These are phyloP conservation scores for Yamadazyma taylorii DNA, from an alignment of 1,139 yeast species.

Conservation along the genomic window DNA sequence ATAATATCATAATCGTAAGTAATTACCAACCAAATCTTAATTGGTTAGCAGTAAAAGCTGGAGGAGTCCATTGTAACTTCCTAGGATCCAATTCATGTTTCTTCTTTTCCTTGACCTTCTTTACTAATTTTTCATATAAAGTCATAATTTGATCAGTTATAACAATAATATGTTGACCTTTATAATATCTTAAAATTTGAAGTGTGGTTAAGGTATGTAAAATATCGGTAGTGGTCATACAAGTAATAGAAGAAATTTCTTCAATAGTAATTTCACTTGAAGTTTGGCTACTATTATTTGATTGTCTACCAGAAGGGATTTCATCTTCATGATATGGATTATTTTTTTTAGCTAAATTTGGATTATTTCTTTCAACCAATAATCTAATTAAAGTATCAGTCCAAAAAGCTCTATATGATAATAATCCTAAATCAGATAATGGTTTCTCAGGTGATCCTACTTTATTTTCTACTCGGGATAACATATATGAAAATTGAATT, in stretches of 20 bases:
- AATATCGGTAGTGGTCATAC: slow-evolving; percentile 97
- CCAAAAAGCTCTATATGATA: slow-evolving; percentile 96
- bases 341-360: slow-evolving; percentile 39
- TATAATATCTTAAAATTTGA: slow-evolving; percentile 86
- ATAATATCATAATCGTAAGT: slow-evolving; percentile 2
- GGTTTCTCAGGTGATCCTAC: slow-evolving; percentile 98
- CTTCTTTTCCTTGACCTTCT: slow-evolving; percentile 58
- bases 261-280: slow-evolving; percentile 81
- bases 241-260: slow-evolving; percentile 79
- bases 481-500: slow-evolving; percentile 89
- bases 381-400: slow-evolving; percentile 81
- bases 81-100: slow-evolving; percentile 75
- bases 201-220: slow-evolving; percentile 89
- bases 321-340: slow-evolving; percentile 33
- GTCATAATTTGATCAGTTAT: slow-evolving; percentile 80
- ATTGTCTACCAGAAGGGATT: slow-evolving; percentile 17
- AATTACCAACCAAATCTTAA: slow-evolving; percentile 87
- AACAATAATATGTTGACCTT: slow-evolving; percentile 94
- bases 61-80: slow-evolving; percentile 88
- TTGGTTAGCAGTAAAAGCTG: slow-evolving; percentile 94
- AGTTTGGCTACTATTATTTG: slow-evolving; percentile 8
- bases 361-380: slow-evolving; percentile 60
- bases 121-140: slow-evolving; percentile 70
- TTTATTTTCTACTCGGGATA: slow-evolving; percentile 83
- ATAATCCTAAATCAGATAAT: slow-evolving; percentile 85